These are phyloP conservation scores for Botrytis pseudocinerea DNA, from an alignment of 2,329 filamentous ascomycete genomes.

Conservation along the genomic window DNA sequence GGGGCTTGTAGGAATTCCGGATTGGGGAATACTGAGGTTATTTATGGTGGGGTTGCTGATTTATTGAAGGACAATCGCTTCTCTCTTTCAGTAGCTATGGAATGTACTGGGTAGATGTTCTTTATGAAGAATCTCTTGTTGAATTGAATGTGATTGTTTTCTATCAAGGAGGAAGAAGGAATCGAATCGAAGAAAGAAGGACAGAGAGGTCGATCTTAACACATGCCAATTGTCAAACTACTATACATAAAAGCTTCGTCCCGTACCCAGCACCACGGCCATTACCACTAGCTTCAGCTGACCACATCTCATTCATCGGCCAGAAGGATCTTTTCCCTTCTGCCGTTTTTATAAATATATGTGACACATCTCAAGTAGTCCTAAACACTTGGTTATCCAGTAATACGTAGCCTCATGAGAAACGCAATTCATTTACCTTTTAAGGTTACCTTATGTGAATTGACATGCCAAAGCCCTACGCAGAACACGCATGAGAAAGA, in stretches of 20 bases:
- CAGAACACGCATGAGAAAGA: neutral
- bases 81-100: neutral
- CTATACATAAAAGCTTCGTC: neutral
- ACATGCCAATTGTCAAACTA: conserved; percentile 9
- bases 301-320: neutral
- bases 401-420: neutral
- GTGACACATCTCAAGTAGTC: neutral
- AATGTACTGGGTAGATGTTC: neutral
- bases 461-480: neutral
- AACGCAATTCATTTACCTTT: conserved; percentile 1
- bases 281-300: neutral
- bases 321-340: conserved; percentile 9
- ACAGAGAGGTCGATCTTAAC: neutral
- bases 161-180: neutral
- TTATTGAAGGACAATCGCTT: neutral
- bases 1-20: no score
- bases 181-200: neutral
- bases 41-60: neutral
- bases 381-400: neutral
- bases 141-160: neutral
- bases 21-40: neutral
- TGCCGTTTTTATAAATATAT: neutral
- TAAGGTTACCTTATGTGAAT: conserved; percentile 3
- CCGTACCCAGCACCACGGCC: neutral
- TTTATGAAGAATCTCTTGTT: neutral